Percentiles rank a stretch among this genome's conserved stretches.
These are phyloP conservation scores for Sporothrix pseudoabietina DNA, from an alignment of 2,329 filamentous ascomycete species.

Conservation along the genomic window DNA sequence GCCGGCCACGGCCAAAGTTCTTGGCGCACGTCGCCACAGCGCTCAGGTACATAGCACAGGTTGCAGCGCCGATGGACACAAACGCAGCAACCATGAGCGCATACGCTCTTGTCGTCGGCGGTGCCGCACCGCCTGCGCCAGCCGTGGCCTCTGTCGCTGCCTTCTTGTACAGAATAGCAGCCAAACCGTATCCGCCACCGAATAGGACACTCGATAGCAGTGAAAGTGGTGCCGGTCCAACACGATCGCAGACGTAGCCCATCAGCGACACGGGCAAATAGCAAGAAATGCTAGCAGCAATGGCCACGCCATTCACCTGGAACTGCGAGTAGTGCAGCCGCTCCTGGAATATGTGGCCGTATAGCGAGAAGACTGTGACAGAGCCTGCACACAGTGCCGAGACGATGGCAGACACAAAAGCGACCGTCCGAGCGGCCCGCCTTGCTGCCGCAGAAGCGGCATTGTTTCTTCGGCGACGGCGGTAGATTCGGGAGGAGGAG, in stretches of 20 bases:
- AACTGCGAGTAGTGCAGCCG: conserved; percentile 86
- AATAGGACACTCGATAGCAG: conserved; percentile 73
- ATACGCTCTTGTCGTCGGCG: conserved; percentile 62
- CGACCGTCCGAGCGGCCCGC: conserved; percentile 46
- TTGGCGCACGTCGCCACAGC: conserved; percentile 96
- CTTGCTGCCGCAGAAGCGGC: conserved; percentile 36
- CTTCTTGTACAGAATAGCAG: conserved; percentile 73
- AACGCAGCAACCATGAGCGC: conserved; percentile 84
- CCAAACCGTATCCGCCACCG: conserved; percentile 77
- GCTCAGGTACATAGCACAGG: conserved; percentile 84
- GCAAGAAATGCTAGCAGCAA: conserved; percentile 81
- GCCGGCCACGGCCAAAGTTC: conserved; percentile 89
- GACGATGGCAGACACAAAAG: conserved; percentile 58
- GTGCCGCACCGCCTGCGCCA: conserved; percentile 30
- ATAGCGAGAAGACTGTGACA: conserved; percentile 91
- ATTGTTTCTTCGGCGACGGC: conserved; percentile 23
- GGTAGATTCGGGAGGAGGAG: conserved; percentile 25
- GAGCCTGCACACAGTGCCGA: conserved; percentile 79
- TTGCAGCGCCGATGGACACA: conserved; percentile 77
- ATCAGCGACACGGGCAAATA: conserved; percentile 91
- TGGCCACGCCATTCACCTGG: conserved; percentile 87
- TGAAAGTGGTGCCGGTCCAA: conserved; percentile 76
- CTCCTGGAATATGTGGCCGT: conserved; percentile 86
- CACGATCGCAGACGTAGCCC: conserved; percentile 88
- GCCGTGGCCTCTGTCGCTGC: conserved; percentile 43